Evolutionary conservation across 306 rosid species (phyloP), one percentile per base, ranked within the genome.

Genomic region (Ziziphus jujuba): DNA sequence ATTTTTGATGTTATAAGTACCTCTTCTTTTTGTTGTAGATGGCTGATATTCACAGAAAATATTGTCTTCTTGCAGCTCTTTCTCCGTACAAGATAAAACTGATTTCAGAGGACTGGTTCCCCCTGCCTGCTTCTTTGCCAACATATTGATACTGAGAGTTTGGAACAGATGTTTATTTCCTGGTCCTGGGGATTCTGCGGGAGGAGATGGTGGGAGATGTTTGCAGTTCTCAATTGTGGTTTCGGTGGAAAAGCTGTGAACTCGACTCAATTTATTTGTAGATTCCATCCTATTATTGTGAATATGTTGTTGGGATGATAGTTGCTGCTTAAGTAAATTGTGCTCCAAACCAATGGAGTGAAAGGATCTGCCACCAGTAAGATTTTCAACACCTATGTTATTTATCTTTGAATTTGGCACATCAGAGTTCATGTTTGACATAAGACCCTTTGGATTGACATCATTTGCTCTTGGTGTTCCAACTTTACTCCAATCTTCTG

Each of bases 341-440:
- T 77, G 54, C 55, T 19, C 79, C 19, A 66, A 70, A 67, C 68
- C 61, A 23, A 73, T 75, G 63, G 84, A 65, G 59, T 71, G 69
- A 68, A 67, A 35, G 69, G 62, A 70, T 57, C 70, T 65, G 70
- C 75, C 79, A 49, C 66, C 34, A 36, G 54, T 76, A 49, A 47
- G 28, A 22, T 66, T 53, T 64, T 43, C 52, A 58, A 33, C 68
- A 68, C 49, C 71, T 20, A 34, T 73, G 62, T 31, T 74, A 60
- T 55, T 57, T 75, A 74, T 67, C 52, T 72, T 70, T 58, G 63
- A 47, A 73, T 66, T 74, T 70, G 80, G 44, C 23, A 33, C 71
- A 55, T 75, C 73, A 13, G 56, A 58, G 17, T 65, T 77, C 31
- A 50, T 66, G 60, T 52, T 67, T 22, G 72, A 58, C 52, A 77